phyloP scores from a whole-genome alignment of 2,329 filamentous ascomycete species.

The Colletotrichum chrysophilum region DNA sequence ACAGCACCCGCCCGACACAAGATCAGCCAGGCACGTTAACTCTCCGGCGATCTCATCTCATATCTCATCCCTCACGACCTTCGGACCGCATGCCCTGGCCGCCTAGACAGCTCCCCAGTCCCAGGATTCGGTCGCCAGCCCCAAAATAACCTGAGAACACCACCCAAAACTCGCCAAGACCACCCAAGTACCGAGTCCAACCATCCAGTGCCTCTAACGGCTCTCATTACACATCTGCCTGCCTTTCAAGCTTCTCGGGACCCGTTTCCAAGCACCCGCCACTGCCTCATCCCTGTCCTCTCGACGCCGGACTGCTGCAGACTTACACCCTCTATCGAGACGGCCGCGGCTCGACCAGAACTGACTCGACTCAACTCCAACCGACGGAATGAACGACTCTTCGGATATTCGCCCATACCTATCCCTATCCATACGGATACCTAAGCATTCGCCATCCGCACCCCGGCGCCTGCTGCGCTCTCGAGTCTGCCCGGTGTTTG shows the following conservation, averaged over 20 bases:
- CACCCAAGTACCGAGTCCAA: conserved; percentile 15
- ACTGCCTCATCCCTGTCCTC: not conserved
- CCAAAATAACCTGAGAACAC: conserved; percentile 5
- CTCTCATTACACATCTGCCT: conserved; percentile 1
- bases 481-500: not conserved
- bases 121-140: not conserved
- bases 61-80: not conserved
- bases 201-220: conserved; percentile 1
- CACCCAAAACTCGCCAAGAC: conserved; percentile 16
- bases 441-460: not conserved
- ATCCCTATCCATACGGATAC: not conserved
- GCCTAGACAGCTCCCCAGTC: not conserved
- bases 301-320: not conserved
- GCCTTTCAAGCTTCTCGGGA: conserved; percentile 12
- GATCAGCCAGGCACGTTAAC: not conserved
- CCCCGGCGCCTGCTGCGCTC: not conserved
- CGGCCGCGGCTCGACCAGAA: not conserved
- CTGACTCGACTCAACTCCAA: not conserved
- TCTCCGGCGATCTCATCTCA: not conserved
- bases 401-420: not conserved
- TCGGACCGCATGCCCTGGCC: not conserved
- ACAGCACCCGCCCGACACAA: not conserved
- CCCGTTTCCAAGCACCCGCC: not conserved
- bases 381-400: not conserved
- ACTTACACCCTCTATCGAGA: not conserved